Percentiles rank a stretch among this genome's conserved stretches.
These are phyloP conservation scores for Leucoagaricus sp. DNA, from an alignment of 1,284 basidiomycete genomes.

Conservation along the genomic window DNA sequence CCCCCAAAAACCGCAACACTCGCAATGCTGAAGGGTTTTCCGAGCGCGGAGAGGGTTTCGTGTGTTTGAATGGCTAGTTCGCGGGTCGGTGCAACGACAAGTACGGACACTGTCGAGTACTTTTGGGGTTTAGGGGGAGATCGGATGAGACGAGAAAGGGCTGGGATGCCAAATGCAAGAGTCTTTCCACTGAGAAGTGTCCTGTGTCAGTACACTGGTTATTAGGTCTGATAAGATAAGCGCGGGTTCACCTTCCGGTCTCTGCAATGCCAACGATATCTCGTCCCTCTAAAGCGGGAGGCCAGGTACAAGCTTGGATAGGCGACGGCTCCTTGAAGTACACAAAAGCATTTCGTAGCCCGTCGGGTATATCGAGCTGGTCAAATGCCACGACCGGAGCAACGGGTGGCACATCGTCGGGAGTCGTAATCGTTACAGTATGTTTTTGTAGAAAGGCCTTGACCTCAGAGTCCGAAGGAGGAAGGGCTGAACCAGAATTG, in stretches of 20 bases:
- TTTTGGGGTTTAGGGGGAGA: slow-evolving; percentile 21
- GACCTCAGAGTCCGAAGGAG: slow-evolving; percentile 41
- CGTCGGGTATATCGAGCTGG: slow-evolving; percentile 68
- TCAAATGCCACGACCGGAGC: slow-evolving; percentile 81
- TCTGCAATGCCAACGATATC: slow-evolving; percentile 98
- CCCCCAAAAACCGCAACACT: slow-evolving; percentile 93
- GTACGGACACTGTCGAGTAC: slow-evolving; percentile 61
- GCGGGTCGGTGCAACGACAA: slow-evolving; percentile 92
- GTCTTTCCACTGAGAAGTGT: slow-evolving; percentile 80
- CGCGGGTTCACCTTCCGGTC: slow-evolving; percentile 74
- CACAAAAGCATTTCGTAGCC: slow-evolving; percentile 62
- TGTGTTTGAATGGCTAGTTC: slow-evolving; percentile 96
- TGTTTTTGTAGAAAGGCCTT: slow-evolving; percentile 72
- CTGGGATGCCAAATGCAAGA: slow-evolving; percentile 93
- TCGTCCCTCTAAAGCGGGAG: slow-evolving; percentile 77
- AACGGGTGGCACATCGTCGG: slow-evolving; percentile 44
- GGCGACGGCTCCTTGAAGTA: slow-evolving; percentile 90
- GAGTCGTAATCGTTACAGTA: slow-evolving; percentile 71
- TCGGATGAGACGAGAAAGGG: slow-evolving; percentile 69
- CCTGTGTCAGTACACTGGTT: neutral
- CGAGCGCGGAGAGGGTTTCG: slow-evolving; percentile 79
- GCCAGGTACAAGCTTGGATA: slow-evolving; percentile 97
- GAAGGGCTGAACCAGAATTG: slow-evolving; percentile 15
- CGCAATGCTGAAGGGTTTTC: slow-evolving; percentile 75
- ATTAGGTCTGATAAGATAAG: neutral